Evolutionary conservation across 2,329 filamentous ascomycete species (phyloP).

Genomic region (Coniella vitis): DNA sequence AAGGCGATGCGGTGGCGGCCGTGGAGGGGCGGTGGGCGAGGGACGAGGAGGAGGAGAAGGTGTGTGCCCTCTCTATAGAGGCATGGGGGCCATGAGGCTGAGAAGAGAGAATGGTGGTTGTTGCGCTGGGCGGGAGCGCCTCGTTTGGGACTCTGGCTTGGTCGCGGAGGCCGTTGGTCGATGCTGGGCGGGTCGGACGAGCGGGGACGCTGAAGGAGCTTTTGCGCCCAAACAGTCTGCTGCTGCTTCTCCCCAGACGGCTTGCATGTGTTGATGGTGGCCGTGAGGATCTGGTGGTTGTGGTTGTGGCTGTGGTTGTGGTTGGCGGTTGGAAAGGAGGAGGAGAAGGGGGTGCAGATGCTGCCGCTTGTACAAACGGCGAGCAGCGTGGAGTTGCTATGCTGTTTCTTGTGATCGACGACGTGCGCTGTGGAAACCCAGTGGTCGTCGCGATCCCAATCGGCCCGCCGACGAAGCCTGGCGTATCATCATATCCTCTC

Average conservation of each 20-base stretch:
- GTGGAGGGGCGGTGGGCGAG: background rate
- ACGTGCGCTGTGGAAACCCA: no score
- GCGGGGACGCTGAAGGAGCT: slow-evolving; percentile 13
- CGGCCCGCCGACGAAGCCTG: no score
- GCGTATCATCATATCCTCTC: no score
- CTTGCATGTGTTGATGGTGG: background rate
- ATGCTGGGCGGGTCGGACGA: slow-evolving; percentile 4
- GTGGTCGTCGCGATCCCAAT: background rate
- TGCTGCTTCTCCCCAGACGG: background rate
- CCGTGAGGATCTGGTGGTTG: background rate
- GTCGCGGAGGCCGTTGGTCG: background rate
- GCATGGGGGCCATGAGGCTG: no score
- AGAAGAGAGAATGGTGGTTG: no score
- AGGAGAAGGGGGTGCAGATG: no score
- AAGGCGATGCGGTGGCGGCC: background rate
- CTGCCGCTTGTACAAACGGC: background rate
- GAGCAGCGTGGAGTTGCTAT: no score
- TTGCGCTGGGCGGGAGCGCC: no score
- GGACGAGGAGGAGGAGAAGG: background rate
- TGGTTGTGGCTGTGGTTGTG: background rate
- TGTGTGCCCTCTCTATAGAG: slow-evolving; percentile 5
- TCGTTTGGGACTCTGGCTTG: no score
- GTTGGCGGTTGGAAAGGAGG: background rate
- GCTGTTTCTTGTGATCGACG: no score
- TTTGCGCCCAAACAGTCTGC: slow-evolving; percentile 9